Base-by-base conservation (phyloP, 169 alveolate genomes). In the Cryptosporidium xiaoi region DNA sequence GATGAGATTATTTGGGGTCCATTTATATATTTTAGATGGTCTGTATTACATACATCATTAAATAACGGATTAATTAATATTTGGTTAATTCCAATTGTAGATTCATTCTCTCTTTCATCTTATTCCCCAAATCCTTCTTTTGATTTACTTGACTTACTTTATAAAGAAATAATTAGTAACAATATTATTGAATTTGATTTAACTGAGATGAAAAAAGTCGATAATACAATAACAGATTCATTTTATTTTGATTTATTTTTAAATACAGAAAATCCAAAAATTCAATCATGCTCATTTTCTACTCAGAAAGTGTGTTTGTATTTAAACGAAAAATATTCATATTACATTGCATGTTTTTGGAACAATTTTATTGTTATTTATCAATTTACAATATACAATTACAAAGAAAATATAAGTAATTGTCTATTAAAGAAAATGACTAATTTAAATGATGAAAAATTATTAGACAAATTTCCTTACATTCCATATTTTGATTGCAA, bases 1-100 rank as follows among this genome's bases (percentile, higher is more conserved):
- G 40, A 77, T 13, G 71, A 62, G 3, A 51, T 77, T n/a, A 51
- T 15, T n/a, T 77, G 87, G 87, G 87, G 87, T n/a, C 87, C 87
- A 7, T 77, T 29, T 77, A 60, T 51, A 16, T 34, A 40, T 56
- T 31, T 15, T 62, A 77, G 71, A 40, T 77, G 87, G 87, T 77
- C 87, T 34, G 16, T 56, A 24, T 66, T 77, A 34, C 56, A 55
- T 77, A 56, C 87, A 56, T 40, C 36, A 15, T 36, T 77, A 34
- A 77, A 77, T 36, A 77, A 77, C 58, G 87, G 87, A 77, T 5
- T 77, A 60, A 44, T 77, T 1, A 48, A 60, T 31, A 1, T 77
- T 31, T 77, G 87, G 87, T 36, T 77, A 3, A 24, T 77, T 16
- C 87, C 87, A 24, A 77, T 44, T 24, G 24, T 60, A 44, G 87